phyloP scores from a whole-genome alignment of 192 early-diverging fungal species.

The Coemansia sp. region DNA sequence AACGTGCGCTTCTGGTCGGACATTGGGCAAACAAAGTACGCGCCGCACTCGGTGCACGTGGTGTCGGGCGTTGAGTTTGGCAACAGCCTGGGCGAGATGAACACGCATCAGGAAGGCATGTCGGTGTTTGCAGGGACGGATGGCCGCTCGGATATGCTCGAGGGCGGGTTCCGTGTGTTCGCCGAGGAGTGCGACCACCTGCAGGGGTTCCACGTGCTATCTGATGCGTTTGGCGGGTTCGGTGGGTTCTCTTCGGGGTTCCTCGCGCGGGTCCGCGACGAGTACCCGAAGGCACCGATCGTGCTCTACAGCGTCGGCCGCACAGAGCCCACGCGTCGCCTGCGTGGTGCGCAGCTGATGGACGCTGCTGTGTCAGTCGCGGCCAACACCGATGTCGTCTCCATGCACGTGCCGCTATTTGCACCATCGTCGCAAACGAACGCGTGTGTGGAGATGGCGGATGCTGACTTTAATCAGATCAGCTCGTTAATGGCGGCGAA shows the following conservation, averaged over 20 bases:
- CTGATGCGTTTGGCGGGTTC: slow-evolving; percentile 63
- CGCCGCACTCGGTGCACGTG: slow-evolving; percentile 60
- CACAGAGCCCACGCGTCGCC: not conserved
- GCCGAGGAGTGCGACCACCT: slow-evolving; percentile 46
- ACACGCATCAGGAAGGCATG: slow-evolving; percentile 56
- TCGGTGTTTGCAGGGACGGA: slow-evolving; percentile 43
- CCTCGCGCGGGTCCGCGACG: slow-evolving; percentile 62
- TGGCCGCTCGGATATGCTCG: slow-evolving; percentile 31
- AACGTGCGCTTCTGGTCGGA: slow-evolving; percentile 69
- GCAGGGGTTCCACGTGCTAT: slow-evolving; percentile 72
- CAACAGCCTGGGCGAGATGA: slow-evolving; percentile 57
- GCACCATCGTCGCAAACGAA: slow-evolving; percentile 15
- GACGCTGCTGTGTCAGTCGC: slow-evolving; percentile 32
- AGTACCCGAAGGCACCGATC: slow-evolving; percentile 65
- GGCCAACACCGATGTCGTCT: slow-evolving; percentile 18
- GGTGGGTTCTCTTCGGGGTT: slow-evolving; percentile 65
- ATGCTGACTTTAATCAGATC: slow-evolving; percentile 9
- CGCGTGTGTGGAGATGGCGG: no score
- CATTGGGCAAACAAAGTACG: slow-evolving; percentile 70
- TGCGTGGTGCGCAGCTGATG: slow-evolving; percentile 3
- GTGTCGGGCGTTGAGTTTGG: slow-evolving; percentile 57
- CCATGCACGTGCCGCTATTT: slow-evolving; percentile 35
- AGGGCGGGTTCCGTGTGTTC: slow-evolving; percentile 29
- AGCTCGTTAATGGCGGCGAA: slow-evolving; percentile 31
- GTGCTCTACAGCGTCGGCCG: slow-evolving; percentile 57